Percentiles rank a stretch among this genome's conserved stretches.
Conservation (phyloP, 2,329 filamentous ascomycete genomes). For the Botrytis deweyae region DNA sequence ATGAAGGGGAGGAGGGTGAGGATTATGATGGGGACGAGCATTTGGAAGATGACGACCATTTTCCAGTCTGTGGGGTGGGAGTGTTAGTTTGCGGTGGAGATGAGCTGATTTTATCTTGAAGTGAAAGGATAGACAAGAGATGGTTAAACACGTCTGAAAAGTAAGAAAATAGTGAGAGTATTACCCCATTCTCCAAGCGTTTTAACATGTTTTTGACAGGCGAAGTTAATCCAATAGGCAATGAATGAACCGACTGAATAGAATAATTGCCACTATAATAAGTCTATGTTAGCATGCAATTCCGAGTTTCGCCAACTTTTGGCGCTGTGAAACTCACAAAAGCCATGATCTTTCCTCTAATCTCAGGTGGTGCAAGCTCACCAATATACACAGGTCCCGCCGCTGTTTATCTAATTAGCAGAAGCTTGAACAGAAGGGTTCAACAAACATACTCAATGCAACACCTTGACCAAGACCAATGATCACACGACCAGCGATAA, state of each 20-base stretch:
- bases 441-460: conserved; percentile 52
- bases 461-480: conserved; percentile 69
- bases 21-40: conserved; percentile 64
- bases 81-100: neutral
- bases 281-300: neutral
- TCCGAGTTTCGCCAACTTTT: neutral
- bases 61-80: conserved; percentile 55
- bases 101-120: neutral
- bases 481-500: conserved; percentile 66
- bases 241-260: conserved; percentile 54
- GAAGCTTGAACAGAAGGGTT: neutral
- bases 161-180: neutral
- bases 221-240: conserved; percentile 34
- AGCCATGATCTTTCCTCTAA: conserved; percentile 66
- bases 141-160: neutral
- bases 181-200: conserved; percentile 57
- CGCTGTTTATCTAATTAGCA: conserved; percentile 42
- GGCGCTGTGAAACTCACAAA: conserved; percentile 41
- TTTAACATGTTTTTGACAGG: conserved; percentile 28
- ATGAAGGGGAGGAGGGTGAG: conserved; percentile 62
- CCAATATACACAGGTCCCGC: conserved; percentile 70
- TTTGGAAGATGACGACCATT: conserved; percentile 71
- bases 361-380: conserved; percentile 62
- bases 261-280: conserved; percentile 58
- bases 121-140: neutral